phyloP scores from a whole-genome alignment of 2,329 filamentous ascomycete genomes.

The Ceratocystis eucalypticola region DNA sequence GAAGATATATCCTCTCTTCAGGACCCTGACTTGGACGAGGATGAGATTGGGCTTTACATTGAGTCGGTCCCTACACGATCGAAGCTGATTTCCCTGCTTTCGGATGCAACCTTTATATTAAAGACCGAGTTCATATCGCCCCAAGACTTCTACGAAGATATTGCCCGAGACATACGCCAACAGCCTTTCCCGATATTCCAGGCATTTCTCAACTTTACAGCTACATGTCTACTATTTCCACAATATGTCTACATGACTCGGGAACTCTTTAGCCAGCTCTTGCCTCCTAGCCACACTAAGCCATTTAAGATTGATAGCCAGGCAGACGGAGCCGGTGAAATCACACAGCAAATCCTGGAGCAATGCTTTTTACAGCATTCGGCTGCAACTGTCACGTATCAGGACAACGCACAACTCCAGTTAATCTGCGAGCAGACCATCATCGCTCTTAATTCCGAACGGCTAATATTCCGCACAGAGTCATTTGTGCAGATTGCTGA shows the following conservation, averaged over 20 bases:
- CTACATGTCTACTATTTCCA: constrained; percentile 27
- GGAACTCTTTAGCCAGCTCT: constrained; percentile 33
- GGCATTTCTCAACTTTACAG: constrained; percentile 13
- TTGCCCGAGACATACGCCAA: constrained; percentile 33
- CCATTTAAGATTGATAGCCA: constrained; percentile 30
- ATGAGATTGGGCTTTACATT: constrained; percentile 24
- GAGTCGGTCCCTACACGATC: constrained; percentile 50
- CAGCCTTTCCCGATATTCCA: constrained; percentile 17
- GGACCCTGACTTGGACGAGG: constrained; percentile 12
- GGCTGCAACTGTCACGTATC: constrained; percentile 44
- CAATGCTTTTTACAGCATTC: constrained; percentile 52
- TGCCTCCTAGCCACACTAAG: constrained; percentile 30
- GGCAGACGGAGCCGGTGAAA: constrained; percentile 27
- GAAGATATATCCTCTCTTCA: constrained; percentile 7
- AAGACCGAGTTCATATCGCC: constrained; percentile 30
- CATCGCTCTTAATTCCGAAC: constrained; percentile 5
- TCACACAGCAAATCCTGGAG: constrained; percentile 36
- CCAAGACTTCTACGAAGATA: constrained; percentile 45
- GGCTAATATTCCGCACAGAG: background rate
- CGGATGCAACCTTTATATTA: constrained; percentile 35
- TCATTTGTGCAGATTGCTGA: constrained; percentile 3
- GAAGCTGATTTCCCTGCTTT: constrained; percentile 46
- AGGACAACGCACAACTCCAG: constrained; percentile 61
- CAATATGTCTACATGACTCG: constrained; percentile 35
- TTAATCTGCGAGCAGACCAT: constrained; percentile 44